Evolutionary conservation across 2,329 filamentous ascomycete genomes (phyloP).

Genomic region (Ceratocystiopsis sp.): DNA sequence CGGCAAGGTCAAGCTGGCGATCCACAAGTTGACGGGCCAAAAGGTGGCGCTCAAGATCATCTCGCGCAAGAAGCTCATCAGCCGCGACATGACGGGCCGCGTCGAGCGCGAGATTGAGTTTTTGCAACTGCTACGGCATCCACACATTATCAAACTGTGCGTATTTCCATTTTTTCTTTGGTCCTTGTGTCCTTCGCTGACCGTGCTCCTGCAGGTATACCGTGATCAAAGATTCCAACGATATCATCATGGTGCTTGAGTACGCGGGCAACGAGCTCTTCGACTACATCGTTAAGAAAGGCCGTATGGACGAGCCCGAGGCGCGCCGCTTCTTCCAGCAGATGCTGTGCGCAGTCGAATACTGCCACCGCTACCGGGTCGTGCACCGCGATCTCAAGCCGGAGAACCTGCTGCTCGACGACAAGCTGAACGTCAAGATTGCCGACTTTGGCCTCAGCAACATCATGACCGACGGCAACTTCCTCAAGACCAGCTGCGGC

Average conservation of each 20-base stretch:
- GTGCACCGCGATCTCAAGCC: conserved; percentile 95
- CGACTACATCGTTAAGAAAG: conserved; percentile 92
- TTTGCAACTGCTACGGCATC: conserved; percentile 83
- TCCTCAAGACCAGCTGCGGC: conserved; percentile 94
- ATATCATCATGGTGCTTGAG: conserved; percentile 99
- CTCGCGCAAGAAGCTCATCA: conserved; percentile 86
- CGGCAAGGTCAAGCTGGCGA: conserved; percentile 94
- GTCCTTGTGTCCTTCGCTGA: conserved; percentile 11
- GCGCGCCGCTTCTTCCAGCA: conserved; percentile 98
- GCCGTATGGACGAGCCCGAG: conserved; percentile 76
- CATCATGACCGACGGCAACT: conserved; percentile 99
- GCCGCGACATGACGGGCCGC: conserved; percentile 90
- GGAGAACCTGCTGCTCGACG: conserved; percentile 88
- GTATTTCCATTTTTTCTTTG: conserved; percentile 14
- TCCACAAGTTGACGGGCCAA: conserved; percentile 80
- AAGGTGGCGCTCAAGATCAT: conserved; percentile 98
- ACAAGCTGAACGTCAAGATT: conserved; percentile 96
- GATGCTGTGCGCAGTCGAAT: conserved; percentile 96
- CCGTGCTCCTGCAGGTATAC: conserved; percentile 47
- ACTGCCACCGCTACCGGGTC: conserved; percentile 97
- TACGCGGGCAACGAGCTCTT: conserved; percentile 94
- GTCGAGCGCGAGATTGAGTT: conserved; percentile 98
- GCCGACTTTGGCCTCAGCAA: conserved; percentile 97
- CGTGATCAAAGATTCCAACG: conserved; percentile 82
- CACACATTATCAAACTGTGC: conserved; percentile 97